Base-by-base conservation (phyloP, 2,329 filamentous ascomycete genomes). In the Alternaria ethzedia region DNA sequence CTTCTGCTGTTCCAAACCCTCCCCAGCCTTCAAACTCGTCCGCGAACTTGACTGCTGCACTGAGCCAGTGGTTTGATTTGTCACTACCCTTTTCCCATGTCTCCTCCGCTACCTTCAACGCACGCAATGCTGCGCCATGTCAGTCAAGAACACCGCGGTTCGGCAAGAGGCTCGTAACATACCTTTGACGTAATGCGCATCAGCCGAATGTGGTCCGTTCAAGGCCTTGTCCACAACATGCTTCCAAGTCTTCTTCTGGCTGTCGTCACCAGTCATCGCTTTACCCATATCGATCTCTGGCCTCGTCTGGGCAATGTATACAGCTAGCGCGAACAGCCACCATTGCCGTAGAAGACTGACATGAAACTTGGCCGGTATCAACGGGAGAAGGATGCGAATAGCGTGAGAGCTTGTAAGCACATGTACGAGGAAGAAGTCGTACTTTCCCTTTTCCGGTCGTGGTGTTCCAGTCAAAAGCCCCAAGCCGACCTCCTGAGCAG, bases 131-230 rank as follows among this genome's bases (percentile, higher is more conserved):
- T 90, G 54, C 54, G 45, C 8, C 45, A 17, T n/a, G 45, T 73
- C 54, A 74, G 67, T 55, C 57, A 26, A 56, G n/a, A n/a, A 46
- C 25, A 17, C 11, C 13, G 13, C 20, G 13, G 7, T 3, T 6
- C n/a, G n/a, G 10, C 26, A 21, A 12, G 11, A 60, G 20, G 6
- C 25, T 44, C 13, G n/a, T 20, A 23, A 50, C 65, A 44, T 81
- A 89, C 91, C 89, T 82, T 97, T 97, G 30, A 98, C 89, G 75
- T 89, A 97, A 80, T 97, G 92, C 17, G 92, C 87, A 81, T 98
- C 93, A 2, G 86, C 88, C 10, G 88, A 84, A 81, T 89, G 89
- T 55, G 86, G 79, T 10, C 90, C 90, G 57, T 87, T 88, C 17
- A 97, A 75, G 3, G 91, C 93, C 79, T 89, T 87, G 56, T 91